These are phyloP conservation scores for Moricandia moricandioides DNA, from an alignment of 345 rosid genomes.

Conservation along the genomic window DNA sequence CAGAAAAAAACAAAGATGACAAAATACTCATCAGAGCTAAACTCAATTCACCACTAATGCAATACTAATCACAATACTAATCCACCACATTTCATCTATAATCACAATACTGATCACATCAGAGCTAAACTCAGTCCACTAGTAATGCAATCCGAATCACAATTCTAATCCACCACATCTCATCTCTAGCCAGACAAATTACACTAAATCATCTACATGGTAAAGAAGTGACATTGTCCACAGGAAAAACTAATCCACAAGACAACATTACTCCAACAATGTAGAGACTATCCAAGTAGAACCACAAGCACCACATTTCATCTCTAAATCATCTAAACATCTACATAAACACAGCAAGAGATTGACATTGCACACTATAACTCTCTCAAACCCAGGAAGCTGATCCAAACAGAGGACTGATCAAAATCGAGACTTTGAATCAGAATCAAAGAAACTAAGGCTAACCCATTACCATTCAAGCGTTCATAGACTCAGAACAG, in stretches of 20 bases:
- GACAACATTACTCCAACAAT: neutral
- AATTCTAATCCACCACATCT: neutral
- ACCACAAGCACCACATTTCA: neutral
- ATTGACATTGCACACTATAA: neutral
- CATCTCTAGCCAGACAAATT: neutral
- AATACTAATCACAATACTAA: neutral
- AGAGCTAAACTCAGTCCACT: neutral
- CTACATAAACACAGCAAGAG: neutral
- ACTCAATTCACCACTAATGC: neutral
- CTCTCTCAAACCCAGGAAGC: neutral
- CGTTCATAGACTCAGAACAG: neutral
- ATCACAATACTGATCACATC: neutral
- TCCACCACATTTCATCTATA: no score
- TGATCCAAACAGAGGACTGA: neutral
- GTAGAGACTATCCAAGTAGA: neutral
- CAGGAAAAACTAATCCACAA: neutral
- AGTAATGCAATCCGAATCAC: neutral
- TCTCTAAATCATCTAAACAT: neutral
- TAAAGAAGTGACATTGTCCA: neutral
- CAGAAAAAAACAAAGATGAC: conserved; percentile 14
- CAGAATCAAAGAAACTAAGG: neutral
- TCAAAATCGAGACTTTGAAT: neutral
- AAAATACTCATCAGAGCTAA: neutral
- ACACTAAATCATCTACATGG: neutral
- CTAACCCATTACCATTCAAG: neutral